Evolutionary conservation across 1,139 yeast species (phyloP), one percentile per base, ranked within the genome.

Genomic region (Lodderomyces margitis): DNA sequence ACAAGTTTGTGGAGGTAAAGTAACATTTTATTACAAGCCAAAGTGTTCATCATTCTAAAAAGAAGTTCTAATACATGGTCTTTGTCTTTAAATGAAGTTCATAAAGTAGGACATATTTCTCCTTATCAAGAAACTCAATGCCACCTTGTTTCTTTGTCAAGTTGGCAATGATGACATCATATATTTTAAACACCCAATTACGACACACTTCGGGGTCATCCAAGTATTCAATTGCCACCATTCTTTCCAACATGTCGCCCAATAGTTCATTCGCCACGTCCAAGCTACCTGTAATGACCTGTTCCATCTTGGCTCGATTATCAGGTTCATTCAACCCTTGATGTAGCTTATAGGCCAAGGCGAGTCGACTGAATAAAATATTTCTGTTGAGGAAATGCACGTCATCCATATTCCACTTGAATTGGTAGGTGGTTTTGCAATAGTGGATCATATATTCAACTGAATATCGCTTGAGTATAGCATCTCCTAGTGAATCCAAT

Each of bases 221-320:
- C 21, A 52, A 35, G 21, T 47, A 48, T 21, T 40, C 21, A 14
- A 52, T 37, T 1, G 50, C 54, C 16, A 52, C 47, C 9, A 49
- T 30, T 30, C 43, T 42, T 42, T 52, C 56, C 35, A 52, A 52
- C 6, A 46, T 27, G 36, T 52, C 55, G 7, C 55, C 56, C 33
- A 43, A 40, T 2, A 40, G 16, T 28, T 47, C 53, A 35, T 44
- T 45, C 7, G 41, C 38, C 4, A n/a, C 20, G 21, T 41, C 25
- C 7, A 38, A 21, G 10, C 37, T 31, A 11, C 12, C 33, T 11
- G 27, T 24, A 12, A 39, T 35, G 8, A 15, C 25, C 16, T 34
- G 12, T 3, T 27, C 31, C 36, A 42, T 37, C 2, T 25, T 4
- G 7, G 14, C 24, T 35, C 25, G 36, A 24, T 5, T 33, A 10